phyloP scores from a whole-genome alignment of 805 yeast species.

The Candida corydali region DNA sequence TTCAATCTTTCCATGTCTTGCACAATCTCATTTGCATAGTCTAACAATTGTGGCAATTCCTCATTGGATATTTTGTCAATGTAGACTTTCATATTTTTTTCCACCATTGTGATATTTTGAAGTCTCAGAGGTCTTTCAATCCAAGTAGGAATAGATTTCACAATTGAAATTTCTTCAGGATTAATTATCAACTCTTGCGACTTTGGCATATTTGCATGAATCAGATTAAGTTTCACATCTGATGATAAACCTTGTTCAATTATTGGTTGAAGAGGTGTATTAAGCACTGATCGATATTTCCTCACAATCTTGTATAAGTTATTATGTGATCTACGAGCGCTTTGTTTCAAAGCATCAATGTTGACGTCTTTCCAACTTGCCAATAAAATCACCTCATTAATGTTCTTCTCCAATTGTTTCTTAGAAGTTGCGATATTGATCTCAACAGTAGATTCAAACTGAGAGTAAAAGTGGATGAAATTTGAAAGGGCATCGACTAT shows the following conservation, averaged over 20 bases:
- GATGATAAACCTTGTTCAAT: slow-evolving; percentile 54
- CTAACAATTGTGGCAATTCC: slow-evolving; percentile 46
- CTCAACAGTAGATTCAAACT: slow-evolving; percentile 51
- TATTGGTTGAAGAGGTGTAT: slow-evolving; percentile 46
- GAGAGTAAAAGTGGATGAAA: slow-evolving; percentile 60
- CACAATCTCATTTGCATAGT: slow-evolving; percentile 50
- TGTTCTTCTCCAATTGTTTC: slow-evolving; percentile 66
- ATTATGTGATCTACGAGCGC: slow-evolving; percentile 86
- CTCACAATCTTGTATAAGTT: slow-evolving; percentile 77
- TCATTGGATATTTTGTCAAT: slow-evolving; percentile 28
- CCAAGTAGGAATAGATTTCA: slow-evolving; percentile 43
- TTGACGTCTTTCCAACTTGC: slow-evolving; percentile 99
- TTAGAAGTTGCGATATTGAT: slow-evolving; percentile 43
- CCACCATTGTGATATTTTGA: slow-evolving; percentile 45
- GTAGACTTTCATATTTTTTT: slow-evolving; percentile 53
- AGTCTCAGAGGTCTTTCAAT: slow-evolving; percentile 52
- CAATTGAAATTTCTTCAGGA: slow-evolving; percentile 17
- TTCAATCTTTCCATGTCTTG: slow-evolving; percentile 59
- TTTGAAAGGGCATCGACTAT: slow-evolving; percentile 47
- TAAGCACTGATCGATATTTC: slow-evolving; percentile 67
- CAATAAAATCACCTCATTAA: slow-evolving; percentile 76
- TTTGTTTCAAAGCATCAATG: slow-evolving; percentile 86
- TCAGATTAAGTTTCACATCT: not conserved
- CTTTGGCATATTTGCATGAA: slow-evolving; percentile 9
- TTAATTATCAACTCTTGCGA: slow-evolving; percentile 7